These are phyloP conservation scores for Candida qinlingensis DNA, from an alignment of 805 yeast species.

Conservation along the genomic window DNA sequence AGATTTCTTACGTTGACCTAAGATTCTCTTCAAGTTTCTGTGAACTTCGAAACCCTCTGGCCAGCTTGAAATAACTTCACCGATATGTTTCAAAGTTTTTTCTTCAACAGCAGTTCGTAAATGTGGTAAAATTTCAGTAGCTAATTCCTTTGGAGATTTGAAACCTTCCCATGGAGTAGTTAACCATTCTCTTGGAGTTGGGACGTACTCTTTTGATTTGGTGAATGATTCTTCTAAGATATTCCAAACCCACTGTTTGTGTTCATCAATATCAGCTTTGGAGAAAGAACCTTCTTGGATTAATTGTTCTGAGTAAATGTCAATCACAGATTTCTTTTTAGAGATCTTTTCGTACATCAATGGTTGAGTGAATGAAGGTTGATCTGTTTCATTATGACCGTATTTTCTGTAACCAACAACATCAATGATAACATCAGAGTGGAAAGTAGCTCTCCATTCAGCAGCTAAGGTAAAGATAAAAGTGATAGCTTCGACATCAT, in stretches of 20 bases:
- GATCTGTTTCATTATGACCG: constrained; percentile 99
- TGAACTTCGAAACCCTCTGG: constrained; percentile 88
- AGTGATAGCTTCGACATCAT: constrained; percentile 90
- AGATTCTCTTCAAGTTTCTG: constrained; percentile 92
- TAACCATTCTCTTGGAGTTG: constrained; percentile 94
- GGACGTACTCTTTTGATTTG: constrained; percentile 84
- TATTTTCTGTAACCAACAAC: constrained; percentile 97
- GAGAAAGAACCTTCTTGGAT: constrained; percentile 86
- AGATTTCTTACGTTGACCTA: constrained; percentile 80
- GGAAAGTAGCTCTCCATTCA: constrained; percentile 96
- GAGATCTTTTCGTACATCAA: constrained; percentile 91
- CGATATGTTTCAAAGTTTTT: constrained; percentile 67
- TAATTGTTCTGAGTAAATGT: constrained; percentile 75
- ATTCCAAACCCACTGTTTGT: constrained; percentile 97
- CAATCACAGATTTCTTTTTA: constrained; percentile 83
- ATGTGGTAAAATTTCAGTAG: constrained; percentile 92
- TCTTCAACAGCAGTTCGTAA: constrained; percentile 89
- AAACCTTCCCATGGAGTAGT: constrained; percentile 99
- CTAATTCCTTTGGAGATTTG: constrained; percentile 95
- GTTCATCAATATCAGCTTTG: constrained; percentile 86
- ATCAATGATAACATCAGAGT: constrained; percentile 93
- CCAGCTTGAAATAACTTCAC: constrained; percentile 71
- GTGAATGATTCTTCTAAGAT: constrained; percentile 84
- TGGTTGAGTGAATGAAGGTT: constrained; percentile 98
- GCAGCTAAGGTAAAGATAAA: constrained; percentile 95